phyloP scores from a whole-genome alignment of 2,329 filamentous ascomycete species.

The Aspergillus eucalypticola region DNA sequence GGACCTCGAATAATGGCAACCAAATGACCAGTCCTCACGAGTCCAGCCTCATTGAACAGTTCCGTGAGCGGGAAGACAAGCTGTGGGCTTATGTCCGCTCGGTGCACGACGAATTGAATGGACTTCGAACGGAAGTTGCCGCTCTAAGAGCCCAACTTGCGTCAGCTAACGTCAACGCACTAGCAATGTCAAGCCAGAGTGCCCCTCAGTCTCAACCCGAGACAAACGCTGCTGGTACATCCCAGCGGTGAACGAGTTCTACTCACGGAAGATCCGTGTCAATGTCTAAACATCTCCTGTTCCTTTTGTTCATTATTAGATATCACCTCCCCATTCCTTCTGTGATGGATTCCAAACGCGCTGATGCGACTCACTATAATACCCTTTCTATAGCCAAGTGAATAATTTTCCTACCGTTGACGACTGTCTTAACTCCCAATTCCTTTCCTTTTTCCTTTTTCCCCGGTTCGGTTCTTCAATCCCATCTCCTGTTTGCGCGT shows the following conservation, averaged over 20 bases:
- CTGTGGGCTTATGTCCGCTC: constrained; percentile 47
- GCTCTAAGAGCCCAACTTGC: constrained; percentile 43
- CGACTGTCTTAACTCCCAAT: not conserved
- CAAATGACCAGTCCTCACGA: constrained; percentile 23
- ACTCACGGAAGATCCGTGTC: not conserved
- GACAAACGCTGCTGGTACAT: constrained; percentile 10
- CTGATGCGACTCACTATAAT: constrained; percentile 2
- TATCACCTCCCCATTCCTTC: not conserved
- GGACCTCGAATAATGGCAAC: constrained; percentile 24
- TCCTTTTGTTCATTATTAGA: constrained; percentile 1
- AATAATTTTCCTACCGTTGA: not conserved
- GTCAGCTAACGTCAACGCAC: constrained; percentile 28
- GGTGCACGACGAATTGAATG: constrained; percentile 44
- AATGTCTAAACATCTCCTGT: not conserved
- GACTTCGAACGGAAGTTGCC: constrained; percentile 45
- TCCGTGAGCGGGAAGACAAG: constrained; percentile 40
- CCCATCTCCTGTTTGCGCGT: not conserved
- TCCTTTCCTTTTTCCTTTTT: not conserved
- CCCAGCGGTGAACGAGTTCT: constrained; percentile 20
- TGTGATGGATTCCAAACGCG: not conserved
- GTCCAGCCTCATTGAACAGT: constrained; percentile 29
- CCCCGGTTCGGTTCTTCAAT: not conserved
- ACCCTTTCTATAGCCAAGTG: constrained; percentile 1
- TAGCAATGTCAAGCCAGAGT: constrained; percentile 19
- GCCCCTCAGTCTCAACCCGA: constrained; percentile 19